Percentiles rank a stretch among this genome's conserved stretches.
Evolutionary conservation across 345 rosid species (phyloP).

Genomic region (Bruguiera parviflora): DNA sequence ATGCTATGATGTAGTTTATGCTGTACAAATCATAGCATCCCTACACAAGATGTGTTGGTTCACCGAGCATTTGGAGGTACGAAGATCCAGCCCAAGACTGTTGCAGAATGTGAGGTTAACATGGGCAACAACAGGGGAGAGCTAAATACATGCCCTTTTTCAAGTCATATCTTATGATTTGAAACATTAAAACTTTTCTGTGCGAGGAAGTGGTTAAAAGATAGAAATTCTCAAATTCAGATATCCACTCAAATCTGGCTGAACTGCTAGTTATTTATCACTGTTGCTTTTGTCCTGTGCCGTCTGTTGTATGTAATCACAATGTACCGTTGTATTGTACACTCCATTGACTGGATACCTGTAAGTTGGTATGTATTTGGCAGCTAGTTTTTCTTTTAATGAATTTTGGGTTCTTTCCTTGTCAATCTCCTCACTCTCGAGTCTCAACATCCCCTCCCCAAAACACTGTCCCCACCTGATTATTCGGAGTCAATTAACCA

Average conservation of each 20-base stretch:
- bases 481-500: no score
- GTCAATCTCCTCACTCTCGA: no score
- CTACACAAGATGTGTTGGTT: constrained; percentile 2
- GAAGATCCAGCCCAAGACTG: not conserved
- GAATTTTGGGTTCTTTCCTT: not conserved
- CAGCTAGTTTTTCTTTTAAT: not conserved
- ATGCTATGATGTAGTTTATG: constrained; percentile 12
- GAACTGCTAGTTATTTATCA: not conserved
- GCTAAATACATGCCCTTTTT: constrained; percentile 2
- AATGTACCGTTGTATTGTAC: not conserved
- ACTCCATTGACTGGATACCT: constrained; percentile 1
- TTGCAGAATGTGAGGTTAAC: constrained; percentile 2
- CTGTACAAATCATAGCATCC: constrained; percentile 1
- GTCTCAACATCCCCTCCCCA: no score
- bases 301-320: constrained; percentile 2
- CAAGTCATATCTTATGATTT: constrained; percentile 10
- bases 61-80: not conserved
- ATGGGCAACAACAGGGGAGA: constrained; percentile 14
- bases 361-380: not conserved
- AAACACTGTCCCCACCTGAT: no score
- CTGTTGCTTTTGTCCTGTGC: constrained; percentile 9
- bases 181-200: constrained; percentile 17
- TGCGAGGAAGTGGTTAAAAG: constrained; percentile 2
- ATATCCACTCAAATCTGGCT: constrained; percentile 5
- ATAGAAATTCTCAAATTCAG: constrained; percentile 1